Evolutionary conservation across 2,329 filamentous ascomycete genomes (phyloP), one percentile per base, ranked within the genome.

Genomic region (Emmonsia crescens): DNA sequence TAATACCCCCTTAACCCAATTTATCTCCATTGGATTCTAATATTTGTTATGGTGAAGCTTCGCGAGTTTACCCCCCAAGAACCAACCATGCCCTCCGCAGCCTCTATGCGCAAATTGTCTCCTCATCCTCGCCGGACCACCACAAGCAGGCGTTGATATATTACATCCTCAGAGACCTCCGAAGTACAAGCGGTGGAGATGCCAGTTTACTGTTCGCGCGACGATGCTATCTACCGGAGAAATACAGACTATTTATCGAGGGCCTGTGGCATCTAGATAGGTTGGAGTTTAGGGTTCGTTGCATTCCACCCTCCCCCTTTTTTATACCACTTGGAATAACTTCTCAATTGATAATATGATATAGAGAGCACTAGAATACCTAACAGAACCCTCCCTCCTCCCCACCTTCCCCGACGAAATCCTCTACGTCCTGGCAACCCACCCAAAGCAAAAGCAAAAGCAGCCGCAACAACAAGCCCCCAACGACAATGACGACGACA

Each of bases 351-450:
- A 31, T 19, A 24, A 24, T 55, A 12, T 60, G 62, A 63, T 62
- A 62, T 63, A 88, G 82, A 75, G 78, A 65, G 89, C 90, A 2
- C 79, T 95, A 33, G 85, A 90, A 67, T 85, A 87, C 71, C 82
- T 96, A 16, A 86, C 89, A 3, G 87, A 94, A 68, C 90, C 91
- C 0, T 89, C 88, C 1, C 80, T 95, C 4, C 85, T 87, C 24
- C 86, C 89, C 42, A 91, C 91, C 60, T 95, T 94, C 69, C 83
- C 89, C 61, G 89, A 94, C 74, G 89, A 95, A 64, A 92, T 95
- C 59, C 80, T 94, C 66, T 82, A 82, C 31, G 81, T 82, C 4
- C 82, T 94, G 4, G 83, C 89, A 2, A 81, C 85, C 65, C 80
- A 85, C 44, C 76, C 80, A 49, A 76, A 81, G 56, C 38, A 46